Percentiles rank a stretch among this genome's conserved stretches.
Conservation (phyloP, 306 rosid genomes). For the Aeschynomene evenia region DNA sequence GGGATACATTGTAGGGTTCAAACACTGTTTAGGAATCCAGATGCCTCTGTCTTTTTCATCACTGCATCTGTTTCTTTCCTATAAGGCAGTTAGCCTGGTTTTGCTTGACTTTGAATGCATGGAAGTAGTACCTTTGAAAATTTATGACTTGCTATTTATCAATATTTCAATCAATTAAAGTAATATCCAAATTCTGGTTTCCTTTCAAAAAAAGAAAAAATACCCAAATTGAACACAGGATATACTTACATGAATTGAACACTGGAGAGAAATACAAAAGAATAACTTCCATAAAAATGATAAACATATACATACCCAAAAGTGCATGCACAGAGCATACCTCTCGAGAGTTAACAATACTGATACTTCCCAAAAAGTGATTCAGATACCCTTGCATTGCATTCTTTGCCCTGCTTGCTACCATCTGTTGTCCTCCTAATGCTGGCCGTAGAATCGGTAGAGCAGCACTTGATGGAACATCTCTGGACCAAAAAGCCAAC, state of each 20-base stretch:
- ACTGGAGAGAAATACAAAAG: slow-evolving; percentile 1
- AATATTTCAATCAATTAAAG: not conserved
- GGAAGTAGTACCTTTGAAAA: not conserved
- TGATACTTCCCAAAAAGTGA: slow-evolving; percentile 91
- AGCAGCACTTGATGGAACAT: slow-evolving; percentile 98
- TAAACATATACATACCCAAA: slow-evolving; percentile 11
- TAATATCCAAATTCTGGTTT: slow-evolving; percentile 2
- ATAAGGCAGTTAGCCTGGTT: not conserved
- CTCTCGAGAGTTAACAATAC: slow-evolving; percentile 94
- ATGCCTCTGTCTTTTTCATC: not conserved
- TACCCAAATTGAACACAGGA: not conserved
- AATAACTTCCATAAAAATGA: slow-evolving; percentile 12
- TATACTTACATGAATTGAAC: not conserved
- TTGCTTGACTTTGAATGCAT: not conserved
- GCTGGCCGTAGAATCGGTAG: slow-evolving; percentile 94
- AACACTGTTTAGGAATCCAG: not conserved
- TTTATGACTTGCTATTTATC: not conserved
- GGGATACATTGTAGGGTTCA: not conserved
- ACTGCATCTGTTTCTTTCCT: not conserved
- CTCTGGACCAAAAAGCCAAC: slow-evolving; percentile 63
- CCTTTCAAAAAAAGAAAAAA: not conserved
- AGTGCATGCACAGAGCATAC: slow-evolving; percentile 46
- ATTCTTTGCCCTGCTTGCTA: slow-evolving; percentile 81
- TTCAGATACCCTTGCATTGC: slow-evolving; percentile 99
- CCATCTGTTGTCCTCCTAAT: slow-evolving; percentile 82